These are phyloP conservation scores for Salix suchowensis DNA, from an alignment of 345 rosid species.

Conservation along the genomic window DNA sequence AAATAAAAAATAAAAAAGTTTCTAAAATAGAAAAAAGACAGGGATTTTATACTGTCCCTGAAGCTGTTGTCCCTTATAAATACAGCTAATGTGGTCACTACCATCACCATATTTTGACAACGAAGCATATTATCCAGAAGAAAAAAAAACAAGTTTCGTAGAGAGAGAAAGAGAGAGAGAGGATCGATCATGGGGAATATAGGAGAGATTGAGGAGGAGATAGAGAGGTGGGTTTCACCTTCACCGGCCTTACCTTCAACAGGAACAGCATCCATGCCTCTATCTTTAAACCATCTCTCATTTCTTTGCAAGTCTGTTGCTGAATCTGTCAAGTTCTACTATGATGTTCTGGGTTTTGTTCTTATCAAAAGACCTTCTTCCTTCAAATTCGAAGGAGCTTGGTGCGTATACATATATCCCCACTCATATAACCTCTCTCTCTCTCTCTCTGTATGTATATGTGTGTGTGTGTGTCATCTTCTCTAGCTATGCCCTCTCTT, in stretches of 20 bases:
- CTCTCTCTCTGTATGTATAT: background rate
- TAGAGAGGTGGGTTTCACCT: constrained; percentile 16
- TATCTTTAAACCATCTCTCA: constrained; percentile 44
- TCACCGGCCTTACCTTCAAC: background rate
- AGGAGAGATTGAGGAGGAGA: constrained; percentile 23
- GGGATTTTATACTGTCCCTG: too few species aligned
- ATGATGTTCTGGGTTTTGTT: constrained; percentile 44
- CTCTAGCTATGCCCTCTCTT: too few species aligned
- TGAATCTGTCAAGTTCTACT: constrained; percentile 36
- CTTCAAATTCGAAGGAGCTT: constrained; percentile 49
- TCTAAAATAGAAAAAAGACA: too few species aligned
- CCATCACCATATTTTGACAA: background rate
- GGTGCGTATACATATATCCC: constrained; percentile 26
- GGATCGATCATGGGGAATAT: constrained; percentile 20
- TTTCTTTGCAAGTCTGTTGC: constrained; percentile 39
- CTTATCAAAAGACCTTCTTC: constrained; percentile 50
- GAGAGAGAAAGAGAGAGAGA: constrained; percentile 7
- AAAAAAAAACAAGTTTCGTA: background rate
- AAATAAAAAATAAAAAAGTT: too few species aligned
- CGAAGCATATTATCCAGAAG: background rate
- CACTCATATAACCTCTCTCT: too few species aligned
- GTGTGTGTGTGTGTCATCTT: too few species aligned
- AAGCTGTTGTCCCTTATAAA: background rate
- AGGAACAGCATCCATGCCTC: constrained; percentile 16
- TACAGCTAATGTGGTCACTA: too few species aligned